Base-by-base conservation (phyloP, 306 rosid species). In the Malus fusca region DNA sequence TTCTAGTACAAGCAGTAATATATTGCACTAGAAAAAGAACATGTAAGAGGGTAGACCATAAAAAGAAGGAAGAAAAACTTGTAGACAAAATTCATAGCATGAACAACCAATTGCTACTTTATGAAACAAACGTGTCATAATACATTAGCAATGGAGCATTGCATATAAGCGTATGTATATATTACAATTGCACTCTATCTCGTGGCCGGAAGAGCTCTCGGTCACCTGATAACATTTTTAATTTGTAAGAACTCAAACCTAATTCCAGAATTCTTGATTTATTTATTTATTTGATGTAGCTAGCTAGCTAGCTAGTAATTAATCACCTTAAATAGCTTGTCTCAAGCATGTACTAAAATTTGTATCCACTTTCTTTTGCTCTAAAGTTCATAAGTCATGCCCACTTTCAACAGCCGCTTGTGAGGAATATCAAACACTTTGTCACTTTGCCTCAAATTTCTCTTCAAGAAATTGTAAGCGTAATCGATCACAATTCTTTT, bases 321-420 rank as follows among this genome's bases (percentile, higher is more conserved):
- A 52, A 52, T 52, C 59, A 53, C 59, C 30, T 58, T 58, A 22
- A 25, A 11, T 11, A 60, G 65, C 13, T 60, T 60, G 13, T 23
- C 33, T 3, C 8, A 25, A 60, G 33, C 33, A 46, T 60, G 18
- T 60, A 23, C 35, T 25, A 11, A 25, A 60, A 14, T 56, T 11
- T 12, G 19, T 12, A 13, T 60, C 65, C 66, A 4, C 18, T 13
- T 25, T 60, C 66, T 60, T 58, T 40, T 72, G 61, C 31, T 28
- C 22, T 76, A 89, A 19, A 93, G 85, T 55, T 89, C 88, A 17
- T 89, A 93, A 48, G 90, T 89, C 96, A 88, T 88, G 14, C 96
- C 97, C 64, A 93, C 96, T 78, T 93, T 93, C 19, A 93, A 78
- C 92, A 85, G 52, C n/a, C 90, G 91, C 58, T 80, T 76, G 26